These are phyloP conservation scores for Cladosporium sphaerospermum DNA, from an alignment of 2,329 filamentous ascomycete species.

Conservation along the genomic window DNA sequence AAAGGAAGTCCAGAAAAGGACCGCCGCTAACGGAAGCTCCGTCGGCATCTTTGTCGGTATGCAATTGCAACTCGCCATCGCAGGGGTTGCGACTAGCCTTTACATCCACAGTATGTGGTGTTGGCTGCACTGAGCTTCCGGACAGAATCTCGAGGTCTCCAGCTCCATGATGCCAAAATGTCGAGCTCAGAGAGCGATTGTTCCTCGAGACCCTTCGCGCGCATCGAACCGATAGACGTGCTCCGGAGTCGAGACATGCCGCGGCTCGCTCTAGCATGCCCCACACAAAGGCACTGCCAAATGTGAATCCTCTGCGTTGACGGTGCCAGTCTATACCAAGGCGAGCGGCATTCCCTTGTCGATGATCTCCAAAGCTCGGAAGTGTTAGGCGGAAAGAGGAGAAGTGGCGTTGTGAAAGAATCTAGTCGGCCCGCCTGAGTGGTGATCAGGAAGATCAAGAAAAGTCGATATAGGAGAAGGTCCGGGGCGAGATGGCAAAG, in stretches of 20 bases:
- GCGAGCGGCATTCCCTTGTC: too few species aligned
- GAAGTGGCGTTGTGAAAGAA: too few species aligned
- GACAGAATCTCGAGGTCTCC: constrained; percentile 38
- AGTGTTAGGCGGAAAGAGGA: too few species aligned
- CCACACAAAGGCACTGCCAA: constrained; percentile 7
- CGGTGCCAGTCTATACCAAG: too few species aligned
- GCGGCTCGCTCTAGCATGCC: constrained; percentile 56
- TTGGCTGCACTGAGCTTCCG: constrained; percentile 13
- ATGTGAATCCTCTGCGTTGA: not conserved
- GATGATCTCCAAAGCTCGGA: too few species aligned
- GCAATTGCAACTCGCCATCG: not conserved
- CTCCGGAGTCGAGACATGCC: constrained; percentile 53
- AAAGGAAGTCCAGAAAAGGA: constrained; percentile 42
- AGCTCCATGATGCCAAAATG: constrained; percentile 52
- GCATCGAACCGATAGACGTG: constrained; percentile 45
- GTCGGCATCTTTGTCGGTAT: not conserved
- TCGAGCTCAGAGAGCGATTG: constrained; percentile 47
- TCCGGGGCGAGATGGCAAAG: too few species aligned
- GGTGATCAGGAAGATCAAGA: too few species aligned
- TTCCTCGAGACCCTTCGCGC: constrained; percentile 33
- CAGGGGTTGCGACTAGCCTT: not conserved
- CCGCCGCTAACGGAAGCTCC: not conserved
- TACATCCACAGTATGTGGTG: not conserved
- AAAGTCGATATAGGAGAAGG: too few species aligned
- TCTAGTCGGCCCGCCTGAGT: too few species aligned